Evolutionary conservation across 129 eudicot species (phyloP).

Genomic region (Flaveria sonorensis): DNA sequence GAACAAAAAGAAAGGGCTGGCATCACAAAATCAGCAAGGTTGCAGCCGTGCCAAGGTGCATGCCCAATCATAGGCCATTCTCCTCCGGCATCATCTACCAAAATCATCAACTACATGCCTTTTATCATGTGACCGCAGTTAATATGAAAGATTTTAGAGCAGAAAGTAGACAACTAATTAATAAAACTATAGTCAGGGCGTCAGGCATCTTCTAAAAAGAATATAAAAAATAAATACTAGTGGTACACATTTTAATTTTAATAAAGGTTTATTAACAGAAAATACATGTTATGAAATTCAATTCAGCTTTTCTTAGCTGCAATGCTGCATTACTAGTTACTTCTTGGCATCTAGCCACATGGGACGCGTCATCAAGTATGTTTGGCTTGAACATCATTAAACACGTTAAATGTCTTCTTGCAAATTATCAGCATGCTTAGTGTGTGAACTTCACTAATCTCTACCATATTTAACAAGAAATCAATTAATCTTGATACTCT

Average conservation of each 20-base stretch:
- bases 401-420: no score
- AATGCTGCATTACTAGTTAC: no score
- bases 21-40: slow-evolving; percentile 96
- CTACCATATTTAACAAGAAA: no score
- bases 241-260: neutral
- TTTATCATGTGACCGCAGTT: neutral
- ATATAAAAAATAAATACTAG: neutral
- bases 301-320: no score
- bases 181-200: neutral
- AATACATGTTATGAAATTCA: neutral
- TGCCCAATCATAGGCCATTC: slow-evolving; percentile 77
- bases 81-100: slow-evolving; percentile 96
- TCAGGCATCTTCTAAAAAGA: neutral
- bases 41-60: slow-evolving; percentile 89
- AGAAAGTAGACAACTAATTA: neutral
- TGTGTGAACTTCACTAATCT: no score
- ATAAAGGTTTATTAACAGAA: neutral
- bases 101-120: slow-evolving; percentile 65
- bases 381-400: no score
- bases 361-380: no score
- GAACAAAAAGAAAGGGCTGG: slow-evolving; percentile 84
- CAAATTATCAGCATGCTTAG: no score
- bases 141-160: slow-evolving; percentile 4
- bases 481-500: no score
- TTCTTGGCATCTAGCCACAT: no score